Percentiles rank a stretch among this genome's conserved stretches.
These are phyloP conservation scores for Auriculariales sp. DNA, from an alignment of 768 basidiomycete species.

Conservation along the genomic window DNA sequence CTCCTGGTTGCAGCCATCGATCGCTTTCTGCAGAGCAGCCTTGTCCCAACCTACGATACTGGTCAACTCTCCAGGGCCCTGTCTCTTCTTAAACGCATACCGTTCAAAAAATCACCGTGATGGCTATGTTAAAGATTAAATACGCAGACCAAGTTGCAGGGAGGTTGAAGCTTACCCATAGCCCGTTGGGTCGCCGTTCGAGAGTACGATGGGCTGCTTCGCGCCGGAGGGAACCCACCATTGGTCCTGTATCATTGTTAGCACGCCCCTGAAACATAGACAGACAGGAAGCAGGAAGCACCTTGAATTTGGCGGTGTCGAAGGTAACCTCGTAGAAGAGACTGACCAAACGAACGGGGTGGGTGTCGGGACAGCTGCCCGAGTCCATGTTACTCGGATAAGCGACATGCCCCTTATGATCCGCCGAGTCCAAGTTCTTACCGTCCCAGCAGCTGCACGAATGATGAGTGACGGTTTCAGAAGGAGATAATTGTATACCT, in stretches of 20 bases:
- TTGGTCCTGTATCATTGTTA: too few relatives aligned
- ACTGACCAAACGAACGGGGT: conserved; percentile 11
- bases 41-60: conserved; percentile 14
- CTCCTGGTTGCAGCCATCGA: conserved; percentile 11
- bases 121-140: not conserved
- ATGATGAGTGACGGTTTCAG: too few relatives aligned
- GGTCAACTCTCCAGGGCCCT: too few relatives aligned
- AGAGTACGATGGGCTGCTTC: conserved; percentile 1
- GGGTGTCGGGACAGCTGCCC: conserved; percentile 10
- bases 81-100: too few relatives aligned
- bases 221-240: not conserved
- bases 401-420: conserved; percentile 13
- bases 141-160: too few relatives aligned
- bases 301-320: conserved; percentile 6
- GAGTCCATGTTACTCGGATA: conserved; percentile 8
- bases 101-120: conserved; percentile 5
- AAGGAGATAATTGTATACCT: too few relatives aligned
- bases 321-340: conserved; percentile 10
- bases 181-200: conserved; percentile 2
- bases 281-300: too few relatives aligned
- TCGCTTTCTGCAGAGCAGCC: conserved; percentile 8
- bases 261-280: too few relatives aligned
- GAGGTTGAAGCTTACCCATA: too few relatives aligned
- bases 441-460: conserved; percentile 29
- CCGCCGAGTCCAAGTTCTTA: conserved; percentile 19